Conservation (phyloP, 805 yeast species). For the Naumovozyma baii region DNA sequence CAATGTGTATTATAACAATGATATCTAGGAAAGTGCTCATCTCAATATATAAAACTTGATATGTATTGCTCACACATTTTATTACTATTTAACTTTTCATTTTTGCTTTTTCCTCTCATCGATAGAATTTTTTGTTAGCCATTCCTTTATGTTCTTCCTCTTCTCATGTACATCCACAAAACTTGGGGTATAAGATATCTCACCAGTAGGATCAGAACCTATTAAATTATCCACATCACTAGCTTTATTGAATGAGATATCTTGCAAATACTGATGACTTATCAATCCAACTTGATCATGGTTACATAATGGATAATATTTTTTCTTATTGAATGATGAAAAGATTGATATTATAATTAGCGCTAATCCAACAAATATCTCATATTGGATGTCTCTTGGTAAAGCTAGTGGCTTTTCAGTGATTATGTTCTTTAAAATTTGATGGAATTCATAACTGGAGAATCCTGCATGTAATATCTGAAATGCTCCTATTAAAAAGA, state of each 20-base stretch:
- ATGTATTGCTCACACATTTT: background rate
- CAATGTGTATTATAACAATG: background rate
- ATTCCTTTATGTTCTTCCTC: constrained; percentile 15
- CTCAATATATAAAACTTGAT: background rate
- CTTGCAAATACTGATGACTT: constrained; percentile 20
- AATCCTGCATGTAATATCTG: constrained; percentile 26
- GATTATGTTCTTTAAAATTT: constrained; percentile 13
- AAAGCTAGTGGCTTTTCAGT: constrained; percentile 5
- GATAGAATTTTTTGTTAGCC: constrained; percentile 9
- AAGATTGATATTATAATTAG: constrained; percentile 20
- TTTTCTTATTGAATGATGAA: constrained; percentile 18
- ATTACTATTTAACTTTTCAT: background rate
- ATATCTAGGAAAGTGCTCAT: background rate
- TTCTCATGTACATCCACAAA: constrained; percentile 22
- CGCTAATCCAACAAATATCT: constrained; percentile 17
- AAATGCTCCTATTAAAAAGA: constrained; percentile 10
- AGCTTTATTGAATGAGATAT: constrained; percentile 24
- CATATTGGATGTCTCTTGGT: constrained; percentile 26
- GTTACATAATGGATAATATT: constrained; percentile 10
- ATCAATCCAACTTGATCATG: constrained; percentile 8
- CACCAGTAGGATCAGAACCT: constrained; percentile 25
- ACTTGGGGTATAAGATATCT: constrained; percentile 20
- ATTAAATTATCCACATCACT: constrained; percentile 22
- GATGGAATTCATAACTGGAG: constrained; percentile 29
- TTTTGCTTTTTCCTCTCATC: background rate